phyloP scores from a whole-genome alignment of 169 alveolate genomes.

The Theileria annulata region DNA sequence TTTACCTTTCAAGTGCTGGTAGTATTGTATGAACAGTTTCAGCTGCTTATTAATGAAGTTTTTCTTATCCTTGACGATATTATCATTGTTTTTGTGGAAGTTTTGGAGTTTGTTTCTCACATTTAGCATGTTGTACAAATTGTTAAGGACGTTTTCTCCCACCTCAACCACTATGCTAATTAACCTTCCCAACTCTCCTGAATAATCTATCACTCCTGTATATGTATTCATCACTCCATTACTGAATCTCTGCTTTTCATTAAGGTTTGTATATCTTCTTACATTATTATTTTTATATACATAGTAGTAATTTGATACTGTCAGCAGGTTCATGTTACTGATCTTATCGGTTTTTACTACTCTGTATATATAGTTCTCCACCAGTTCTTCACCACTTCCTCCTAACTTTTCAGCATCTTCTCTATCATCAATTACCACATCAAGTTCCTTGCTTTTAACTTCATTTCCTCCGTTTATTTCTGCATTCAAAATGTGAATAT shows the following conservation, averaged over 20 bases:
- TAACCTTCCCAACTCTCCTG: conserved; percentile 25
- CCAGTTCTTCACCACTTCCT: neutral
- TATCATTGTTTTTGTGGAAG: conserved; percentile 36
- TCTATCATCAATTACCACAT: neutral
- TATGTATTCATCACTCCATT: neutral
- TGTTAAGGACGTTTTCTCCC: conserved; percentile 19
- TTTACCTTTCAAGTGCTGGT: neutral
- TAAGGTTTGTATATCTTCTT: neutral
- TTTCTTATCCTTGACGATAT: neutral
- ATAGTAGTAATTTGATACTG: neutral
- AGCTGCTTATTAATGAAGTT: neutral
- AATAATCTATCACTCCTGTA: neutral
- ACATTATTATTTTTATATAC: neutral
- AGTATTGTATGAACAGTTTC: conserved; percentile 1
- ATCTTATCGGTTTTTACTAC: neutral
- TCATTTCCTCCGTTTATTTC: neutral
- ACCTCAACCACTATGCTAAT: conserved; percentile 33
- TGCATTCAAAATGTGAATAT: neutral
- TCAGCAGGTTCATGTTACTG: conserved; percentile 5
- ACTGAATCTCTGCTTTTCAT: neutral
- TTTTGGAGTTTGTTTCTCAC: conserved; percentile 42
- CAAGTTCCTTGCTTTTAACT: neutral
- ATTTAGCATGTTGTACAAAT: conserved; percentile 22
- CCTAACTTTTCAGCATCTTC: neutral
- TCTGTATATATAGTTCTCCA: neutral